Base-by-base conservation (phyloP, 345 rosid species). In the Arabidopsis suecica region DNA sequence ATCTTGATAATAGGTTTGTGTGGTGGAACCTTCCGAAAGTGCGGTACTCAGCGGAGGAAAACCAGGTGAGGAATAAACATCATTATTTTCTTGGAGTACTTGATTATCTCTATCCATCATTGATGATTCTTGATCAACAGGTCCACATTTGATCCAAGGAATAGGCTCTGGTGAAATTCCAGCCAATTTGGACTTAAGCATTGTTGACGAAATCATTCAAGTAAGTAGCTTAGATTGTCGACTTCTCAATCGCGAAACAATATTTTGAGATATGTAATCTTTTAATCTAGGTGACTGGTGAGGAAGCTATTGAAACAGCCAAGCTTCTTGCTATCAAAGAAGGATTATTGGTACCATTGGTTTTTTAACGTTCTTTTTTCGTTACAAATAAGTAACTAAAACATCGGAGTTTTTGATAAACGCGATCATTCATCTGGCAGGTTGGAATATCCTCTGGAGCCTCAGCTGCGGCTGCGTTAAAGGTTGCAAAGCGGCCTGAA, bases 101-200 rank as follows among this genome's bases (percentile, higher is more conserved):
- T 57, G 77, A 32, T 22, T 45, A 45, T 64, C 37, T 57, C 14
- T 25, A n/a, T 44, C 6, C 34, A 18, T 40, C 3, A 7, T 48
- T 48, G 55, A 50, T 48, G 25, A 18, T 44, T 70, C n/a, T 14
- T 18, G 18, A 40, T 50, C 22, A 6, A 36, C 56, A 85, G 86
- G 88, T n/a, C 82, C 63, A 16, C 88, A 83, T 83, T 60, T 76
- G 75, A 85, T 85, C 45, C 84, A 89, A 62, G 98, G 97, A 51
- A 89, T 93, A 38, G 93, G 98, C 28, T 85, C 96, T 65, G 98
- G 89, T 77, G 86, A 88, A 69, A 63, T 88, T 50, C 97, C 98
- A 16, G 84, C 88, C 55, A 96, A 89, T 79, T 79, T 93, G 88
- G 89, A 89, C 2, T 86, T 91, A 33, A 50, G 51, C 76, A 33